phyloP scores from a whole-genome alignment of 352 stramenopile genomes.

The Phytopythium cucurbitacearum region DNA sequence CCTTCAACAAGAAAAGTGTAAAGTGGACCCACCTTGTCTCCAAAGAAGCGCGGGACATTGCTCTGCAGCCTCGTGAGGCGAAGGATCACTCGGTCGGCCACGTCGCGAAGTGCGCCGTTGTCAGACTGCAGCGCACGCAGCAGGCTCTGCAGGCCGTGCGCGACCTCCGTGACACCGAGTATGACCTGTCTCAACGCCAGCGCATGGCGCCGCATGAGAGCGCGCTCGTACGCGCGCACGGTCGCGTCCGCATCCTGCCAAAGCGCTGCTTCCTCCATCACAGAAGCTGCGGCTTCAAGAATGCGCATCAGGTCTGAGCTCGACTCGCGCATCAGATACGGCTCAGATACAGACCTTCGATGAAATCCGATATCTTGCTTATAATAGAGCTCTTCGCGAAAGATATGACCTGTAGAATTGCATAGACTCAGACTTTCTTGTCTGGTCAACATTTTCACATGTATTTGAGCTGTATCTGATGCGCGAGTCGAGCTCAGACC shows the following conservation, averaged over 20 bases:
- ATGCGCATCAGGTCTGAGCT: not conserved
- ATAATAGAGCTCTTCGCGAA: not conserved
- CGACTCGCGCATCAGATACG: no score
- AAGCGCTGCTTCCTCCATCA: not conserved
- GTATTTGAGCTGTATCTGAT: not conserved
- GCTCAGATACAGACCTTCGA: not conserved
- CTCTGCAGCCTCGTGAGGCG: not conserved
- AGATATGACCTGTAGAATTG: not conserved
- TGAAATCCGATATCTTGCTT: not conserved
- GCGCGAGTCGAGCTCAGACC: not conserved
- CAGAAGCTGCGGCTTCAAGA: not conserved
- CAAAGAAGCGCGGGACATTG: not conserved
- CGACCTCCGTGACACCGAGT: not conserved
- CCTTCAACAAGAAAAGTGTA: not conserved
- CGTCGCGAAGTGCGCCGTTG: no score
- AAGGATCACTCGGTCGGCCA: not conserved
- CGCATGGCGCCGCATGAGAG: slow-evolving; percentile 3
- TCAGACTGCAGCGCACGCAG: not conserved
- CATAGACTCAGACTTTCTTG: not conserved
- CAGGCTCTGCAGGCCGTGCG: not conserved
- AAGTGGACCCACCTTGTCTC: not conserved
- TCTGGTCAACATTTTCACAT: not conserved
- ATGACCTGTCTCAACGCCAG: not conserved
- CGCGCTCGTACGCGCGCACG: slow-evolving; percentile 3
- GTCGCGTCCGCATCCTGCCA: not conserved